Conservation (phyloP, 257 asterid species). For the Fraxinus cuspidata region DNA sequence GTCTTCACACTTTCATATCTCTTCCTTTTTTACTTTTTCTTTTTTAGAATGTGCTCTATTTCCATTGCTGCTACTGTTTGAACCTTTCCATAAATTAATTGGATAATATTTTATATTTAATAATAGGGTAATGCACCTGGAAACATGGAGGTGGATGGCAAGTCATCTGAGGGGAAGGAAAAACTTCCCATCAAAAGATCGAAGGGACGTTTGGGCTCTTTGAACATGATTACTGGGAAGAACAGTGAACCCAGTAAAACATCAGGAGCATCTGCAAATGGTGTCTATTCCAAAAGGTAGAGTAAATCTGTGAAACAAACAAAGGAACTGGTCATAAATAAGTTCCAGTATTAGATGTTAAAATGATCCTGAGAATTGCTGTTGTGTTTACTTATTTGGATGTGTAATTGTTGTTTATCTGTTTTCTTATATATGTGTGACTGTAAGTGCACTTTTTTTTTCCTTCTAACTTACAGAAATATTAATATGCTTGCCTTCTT, state of each 20-base stretch:
- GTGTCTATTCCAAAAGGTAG: conserved; percentile 61
- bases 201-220: conserved; percentile 54
- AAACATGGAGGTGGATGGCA: conserved; percentile 42
- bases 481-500: neutral
- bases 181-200: conserved; percentile 60
- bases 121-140: conserved; percentile 42
- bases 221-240: conserved; percentile 51
- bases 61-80: neutral
- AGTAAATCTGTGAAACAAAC: neutral
- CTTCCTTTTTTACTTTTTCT: neutral
- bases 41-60: neutral
- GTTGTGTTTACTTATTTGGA: neutral
- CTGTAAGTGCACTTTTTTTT: neutral
- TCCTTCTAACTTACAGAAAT: neutral
- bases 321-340: neutral
- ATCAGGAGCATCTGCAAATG: conserved; percentile 61
- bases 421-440: neutral
- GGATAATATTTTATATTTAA: neutral
- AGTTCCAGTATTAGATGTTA: neutral
- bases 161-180: conserved; percentile 53
- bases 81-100: neutral
- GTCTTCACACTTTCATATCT: neutral
- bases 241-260: conserved; percentile 48
- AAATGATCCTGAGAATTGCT: neutral
- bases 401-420: neutral